Conservation (phyloP, 768 basidiomycete genomes). For the Amanita brunnescens region DNA sequence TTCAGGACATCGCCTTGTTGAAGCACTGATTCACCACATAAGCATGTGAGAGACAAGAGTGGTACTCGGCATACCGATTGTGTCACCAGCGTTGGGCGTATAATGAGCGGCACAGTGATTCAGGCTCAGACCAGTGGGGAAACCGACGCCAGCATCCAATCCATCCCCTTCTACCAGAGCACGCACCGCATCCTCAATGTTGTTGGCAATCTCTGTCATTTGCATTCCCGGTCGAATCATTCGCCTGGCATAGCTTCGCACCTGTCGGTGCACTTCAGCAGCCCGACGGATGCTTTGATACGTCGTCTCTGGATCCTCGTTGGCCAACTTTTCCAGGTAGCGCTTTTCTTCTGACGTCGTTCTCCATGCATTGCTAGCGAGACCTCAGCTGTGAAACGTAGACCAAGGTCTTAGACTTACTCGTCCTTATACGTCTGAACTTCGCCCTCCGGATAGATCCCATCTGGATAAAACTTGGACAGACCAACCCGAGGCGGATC, state of each 20-base stretch:
- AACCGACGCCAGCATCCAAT: slow-evolving; percentile 80
- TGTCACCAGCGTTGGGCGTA: slow-evolving; percentile 91
- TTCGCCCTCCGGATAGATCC: slow-evolving; percentile 89
- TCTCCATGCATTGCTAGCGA: slow-evolving; percentile 71
- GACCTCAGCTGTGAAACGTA: slow-evolving; percentile 1
- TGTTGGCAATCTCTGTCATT: slow-evolving; percentile 89
- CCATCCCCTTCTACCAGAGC: slow-evolving; percentile 90
- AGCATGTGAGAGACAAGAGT: slow-evolving; percentile 5
- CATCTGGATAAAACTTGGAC: slow-evolving; percentile 79
- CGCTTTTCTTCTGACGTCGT: slow-evolving; percentile 88
- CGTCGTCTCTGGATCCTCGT: slow-evolving; percentile 75
- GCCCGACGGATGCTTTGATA: slow-evolving; percentile 88
- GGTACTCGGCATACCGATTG: slow-evolving; percentile 42
- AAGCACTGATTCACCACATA: slow-evolving; percentile 45
- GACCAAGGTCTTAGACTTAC: slow-evolving; percentile 37
- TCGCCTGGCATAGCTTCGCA: slow-evolving; percentile 73
- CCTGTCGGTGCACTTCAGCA: slow-evolving; percentile 94
- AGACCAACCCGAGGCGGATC: slow-evolving; percentile 88
- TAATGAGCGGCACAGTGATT: slow-evolving; percentile 98
- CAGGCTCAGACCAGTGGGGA: slow-evolving; percentile 90
- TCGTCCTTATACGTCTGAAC: slow-evolving; percentile 87
- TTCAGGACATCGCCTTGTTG: slow-evolving; percentile 84
- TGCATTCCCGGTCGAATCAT: slow-evolving; percentile 87
- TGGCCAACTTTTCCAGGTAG: slow-evolving; percentile 65
- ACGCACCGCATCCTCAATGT: slow-evolving; percentile 87